A percentile compares a stretch with the other conserved stretches of the same genome.
Conservation (phyloP, 257 asterid genomes). For the Dorcoceras hygrometricum region DNA sequence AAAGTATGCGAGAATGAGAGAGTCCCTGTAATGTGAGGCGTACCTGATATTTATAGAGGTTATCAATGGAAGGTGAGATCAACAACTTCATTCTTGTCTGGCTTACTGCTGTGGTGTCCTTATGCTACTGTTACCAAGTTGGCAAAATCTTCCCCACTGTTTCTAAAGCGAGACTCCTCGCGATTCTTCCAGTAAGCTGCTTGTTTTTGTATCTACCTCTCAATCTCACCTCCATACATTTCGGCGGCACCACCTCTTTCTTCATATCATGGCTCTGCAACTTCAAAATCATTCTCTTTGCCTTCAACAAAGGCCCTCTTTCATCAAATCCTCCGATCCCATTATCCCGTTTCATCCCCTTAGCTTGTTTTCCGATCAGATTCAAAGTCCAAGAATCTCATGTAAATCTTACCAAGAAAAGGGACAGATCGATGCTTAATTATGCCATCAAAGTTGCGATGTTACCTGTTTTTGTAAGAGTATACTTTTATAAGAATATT, state of each 20-base stretch:
- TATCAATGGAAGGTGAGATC: slow-evolving; percentile 54
- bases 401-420: background rate
- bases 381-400: slow-evolving; percentile 30
- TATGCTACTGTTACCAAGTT: slow-evolving; percentile 40
- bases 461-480: slow-evolving; percentile 17
- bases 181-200: slow-evolving; percentile 38
- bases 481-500: slow-evolving; percentile 21
- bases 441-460: slow-evolving; percentile 26
- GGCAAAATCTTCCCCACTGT: slow-evolving; percentile 31
- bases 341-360: slow-evolving; percentile 37
- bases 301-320: slow-evolving; percentile 46
- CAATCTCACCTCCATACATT: slow-evolving; percentile 42
- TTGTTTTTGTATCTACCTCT: slow-evolving; percentile 50
- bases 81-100: slow-evolving; percentile 44
- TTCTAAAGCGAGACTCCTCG: slow-evolving; percentile 22
- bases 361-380: slow-evolving; percentile 46
- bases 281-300: slow-evolving; percentile 54
- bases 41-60: too few relatives aligned
- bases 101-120: slow-evolving; percentile 33
- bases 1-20: too few relatives aligned
- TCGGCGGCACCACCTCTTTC: slow-evolving; percentile 49
- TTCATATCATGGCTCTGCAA: slow-evolving; percentile 52
- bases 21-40: too few relatives aligned
- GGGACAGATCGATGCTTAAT: slow-evolving; percentile 20
- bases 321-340: slow-evolving; percentile 31